Conservation (phyloP, 2,329 filamentous ascomycete genomes). For the Penicillium sp. region DNA sequence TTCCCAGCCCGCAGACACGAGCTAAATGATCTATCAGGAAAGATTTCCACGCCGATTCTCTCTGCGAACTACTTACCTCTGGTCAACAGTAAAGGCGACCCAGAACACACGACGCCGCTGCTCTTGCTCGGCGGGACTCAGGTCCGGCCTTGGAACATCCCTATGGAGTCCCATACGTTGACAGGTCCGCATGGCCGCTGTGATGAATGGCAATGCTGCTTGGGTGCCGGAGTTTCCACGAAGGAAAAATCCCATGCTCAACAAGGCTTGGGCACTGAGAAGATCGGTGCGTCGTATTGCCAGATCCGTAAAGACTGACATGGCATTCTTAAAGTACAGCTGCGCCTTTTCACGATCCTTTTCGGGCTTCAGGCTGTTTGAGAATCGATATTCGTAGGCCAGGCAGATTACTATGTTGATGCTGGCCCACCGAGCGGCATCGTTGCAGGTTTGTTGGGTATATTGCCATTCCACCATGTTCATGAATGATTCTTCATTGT, state of each 20-base stretch:
- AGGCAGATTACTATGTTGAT: constrained; percentile 87
- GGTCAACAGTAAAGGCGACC: constrained; percentile 69
- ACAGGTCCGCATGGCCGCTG: constrained; percentile 79
- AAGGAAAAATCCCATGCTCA: constrained; percentile 90
- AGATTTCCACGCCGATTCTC: neutral
- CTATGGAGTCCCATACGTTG: constrained; percentile 94
- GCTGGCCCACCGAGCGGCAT: constrained; percentile 94
- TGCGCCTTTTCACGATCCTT: constrained; percentile 90
- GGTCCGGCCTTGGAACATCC: constrained; percentile 77
- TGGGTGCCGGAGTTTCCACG: constrained; percentile 93
- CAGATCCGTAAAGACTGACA: constrained; percentile 84
- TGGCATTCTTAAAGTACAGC: constrained; percentile 90
- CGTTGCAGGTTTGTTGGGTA: constrained; percentile 82
- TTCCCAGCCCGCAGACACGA: constrained; percentile 65
- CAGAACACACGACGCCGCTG: constrained; percentile 74
- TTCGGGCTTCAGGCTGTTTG: constrained; percentile 81
- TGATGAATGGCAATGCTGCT: constrained; percentile 80
- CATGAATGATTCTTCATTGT: constrained; percentile 95
- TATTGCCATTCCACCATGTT: constrained; percentile 91
- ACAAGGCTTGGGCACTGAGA: constrained; percentile 82
- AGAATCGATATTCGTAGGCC: constrained; percentile 81
- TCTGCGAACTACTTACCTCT: constrained; percentile 51
- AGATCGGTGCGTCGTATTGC: constrained; percentile 92
- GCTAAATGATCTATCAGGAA: constrained; percentile 32
- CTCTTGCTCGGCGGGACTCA: constrained; percentile 86